phyloP scores from a whole-genome alignment of 2,329 filamentous ascomycete species.

The Zymoseptoria crescenta region DNA sequence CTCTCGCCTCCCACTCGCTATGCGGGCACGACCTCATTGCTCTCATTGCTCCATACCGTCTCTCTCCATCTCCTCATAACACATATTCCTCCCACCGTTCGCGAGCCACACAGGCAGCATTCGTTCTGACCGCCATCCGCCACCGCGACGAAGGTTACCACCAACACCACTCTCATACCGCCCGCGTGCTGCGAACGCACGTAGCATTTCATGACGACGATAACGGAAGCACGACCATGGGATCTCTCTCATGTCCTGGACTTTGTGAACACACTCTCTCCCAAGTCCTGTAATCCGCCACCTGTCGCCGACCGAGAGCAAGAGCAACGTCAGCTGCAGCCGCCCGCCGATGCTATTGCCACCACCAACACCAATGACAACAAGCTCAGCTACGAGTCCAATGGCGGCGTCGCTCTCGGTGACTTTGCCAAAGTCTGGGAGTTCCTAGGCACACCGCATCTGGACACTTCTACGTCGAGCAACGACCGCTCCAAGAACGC shows the following conservation, averaged over 20 bases:
- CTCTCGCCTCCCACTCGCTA: neutral
- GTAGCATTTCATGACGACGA: slow-evolving; percentile 23
- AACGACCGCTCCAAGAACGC: neutral
- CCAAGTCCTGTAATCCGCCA: slow-evolving; percentile 2
- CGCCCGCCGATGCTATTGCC: neutral
- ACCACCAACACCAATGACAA: neutral
- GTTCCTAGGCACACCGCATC: slow-evolving; percentile 32
- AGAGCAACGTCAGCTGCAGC: neutral
- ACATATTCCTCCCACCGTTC: neutral
- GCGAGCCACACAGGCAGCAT: neutral
- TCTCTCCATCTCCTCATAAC: neutral
- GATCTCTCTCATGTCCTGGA: slow-evolving; percentile 40
- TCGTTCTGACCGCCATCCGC: neutral
- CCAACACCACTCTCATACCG: neutral
- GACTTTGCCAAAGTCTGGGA: slow-evolving; percentile 42
- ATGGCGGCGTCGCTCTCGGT: slow-evolving; percentile 28
- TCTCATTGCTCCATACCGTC: neutral
- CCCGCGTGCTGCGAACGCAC: slow-evolving; percentile 12
- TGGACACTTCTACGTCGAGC: neutral
- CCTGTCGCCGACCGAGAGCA: neutral
- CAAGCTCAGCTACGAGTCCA: slow-evolving; percentile 6
- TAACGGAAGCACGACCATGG: slow-evolving; percentile 35
- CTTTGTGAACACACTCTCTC: slow-evolving; percentile 30
- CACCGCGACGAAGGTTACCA: neutral
- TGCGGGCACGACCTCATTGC: neutral